phyloP scores from a whole-genome alignment of 2,329 filamentous ascomycete genomes.

The Penicillium expansum region DNA sequence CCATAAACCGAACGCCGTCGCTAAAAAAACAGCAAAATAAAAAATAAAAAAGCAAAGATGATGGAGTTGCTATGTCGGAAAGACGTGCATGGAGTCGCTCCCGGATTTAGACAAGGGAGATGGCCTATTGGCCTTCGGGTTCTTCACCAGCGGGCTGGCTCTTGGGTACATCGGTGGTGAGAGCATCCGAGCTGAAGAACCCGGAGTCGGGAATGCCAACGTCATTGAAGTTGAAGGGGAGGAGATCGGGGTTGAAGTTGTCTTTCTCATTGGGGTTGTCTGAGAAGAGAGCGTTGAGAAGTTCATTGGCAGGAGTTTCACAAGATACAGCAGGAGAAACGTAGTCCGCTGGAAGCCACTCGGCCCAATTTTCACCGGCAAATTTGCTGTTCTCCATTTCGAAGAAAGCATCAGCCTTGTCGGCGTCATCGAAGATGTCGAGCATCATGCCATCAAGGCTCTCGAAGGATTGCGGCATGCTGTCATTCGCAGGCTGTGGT shows the following conservation, averaged over 20 bases:
- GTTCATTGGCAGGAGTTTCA: conserved; percentile 30
- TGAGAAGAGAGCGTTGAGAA: conserved; percentile 38
- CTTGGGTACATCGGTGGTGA: conserved; percentile 29
- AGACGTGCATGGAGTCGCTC: not conserved
- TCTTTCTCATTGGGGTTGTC: conserved; percentile 31
- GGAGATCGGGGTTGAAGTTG: conserved; percentile 27
- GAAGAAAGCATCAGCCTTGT: conserved; percentile 29
- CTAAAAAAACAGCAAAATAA: conserved; percentile 19
- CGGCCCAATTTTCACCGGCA: conserved; percentile 32
- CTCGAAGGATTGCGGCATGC: conserved; percentile 29
- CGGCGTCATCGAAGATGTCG: conserved; percentile 39
- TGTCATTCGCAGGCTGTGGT: conserved; percentile 20
- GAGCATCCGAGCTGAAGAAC: conserved; percentile 38
- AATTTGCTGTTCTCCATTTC: conserved; percentile 27
- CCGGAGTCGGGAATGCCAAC: conserved; percentile 35
- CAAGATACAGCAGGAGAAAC: conserved; percentile 33
- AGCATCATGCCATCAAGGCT: conserved; percentile 38
- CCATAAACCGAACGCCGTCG: conserved; percentile 24
- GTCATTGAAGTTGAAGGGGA: conserved; percentile 32
- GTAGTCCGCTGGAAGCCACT: conserved; percentile 39
- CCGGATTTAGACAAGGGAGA: conserved; percentile 8
- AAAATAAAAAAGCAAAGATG: not conserved
- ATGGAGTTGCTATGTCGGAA: not conserved
- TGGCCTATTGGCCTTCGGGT: conserved; percentile 13
- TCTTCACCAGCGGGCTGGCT: conserved; percentile 16